These are phyloP conservation scores for Fusarium hainanense DNA, from an alignment of 2,329 filamentous ascomycete species.

Conservation along the genomic window DNA sequence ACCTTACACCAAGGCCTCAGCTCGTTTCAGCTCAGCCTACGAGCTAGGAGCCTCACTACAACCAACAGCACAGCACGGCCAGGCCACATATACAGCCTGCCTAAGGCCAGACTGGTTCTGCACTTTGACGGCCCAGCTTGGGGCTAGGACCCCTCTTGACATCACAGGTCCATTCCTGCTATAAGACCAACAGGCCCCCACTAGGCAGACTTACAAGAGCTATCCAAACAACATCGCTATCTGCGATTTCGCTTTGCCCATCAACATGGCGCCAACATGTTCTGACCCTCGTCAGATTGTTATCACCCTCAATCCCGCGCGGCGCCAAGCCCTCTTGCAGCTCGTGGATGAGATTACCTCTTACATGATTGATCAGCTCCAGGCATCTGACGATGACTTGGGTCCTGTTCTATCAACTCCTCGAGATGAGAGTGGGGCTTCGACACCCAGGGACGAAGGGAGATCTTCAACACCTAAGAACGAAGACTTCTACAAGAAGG, in stretches of 20 bases:
- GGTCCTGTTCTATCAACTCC: constrained; percentile 45
- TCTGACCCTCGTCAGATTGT: constrained; percentile 66
- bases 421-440: constrained; percentile 20
- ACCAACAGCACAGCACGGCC: constrained; percentile 14
- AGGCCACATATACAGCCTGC: not conserved
- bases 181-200: constrained; percentile 7
- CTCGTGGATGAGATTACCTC: constrained; percentile 63
- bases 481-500: constrained; percentile 16
- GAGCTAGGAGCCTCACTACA: constrained; percentile 2
- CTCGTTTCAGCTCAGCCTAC: constrained; percentile 5
- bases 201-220: not conserved
- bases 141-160: constrained; percentile 13
- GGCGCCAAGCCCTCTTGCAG: constrained; percentile 62
- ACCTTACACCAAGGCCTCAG: constrained; percentile 2
- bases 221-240: not conserved
- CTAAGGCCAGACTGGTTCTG: constrained; percentile 15
- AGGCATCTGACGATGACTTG: constrained; percentile 51
- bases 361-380: constrained; percentile 65
- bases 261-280: constrained; percentile 64
- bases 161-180: constrained; percentile 5
- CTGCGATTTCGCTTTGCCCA: not conserved
- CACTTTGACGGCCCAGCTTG: constrained; percentile 2
- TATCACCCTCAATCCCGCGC: constrained; percentile 64
- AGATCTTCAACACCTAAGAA: constrained; percentile 16
- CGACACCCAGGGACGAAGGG: constrained; percentile 18